These are phyloP conservation scores for Tricharina praecox DNA, from an alignment of 495 filamentous ascomycete genomes.

Conservation along the genomic window DNA sequence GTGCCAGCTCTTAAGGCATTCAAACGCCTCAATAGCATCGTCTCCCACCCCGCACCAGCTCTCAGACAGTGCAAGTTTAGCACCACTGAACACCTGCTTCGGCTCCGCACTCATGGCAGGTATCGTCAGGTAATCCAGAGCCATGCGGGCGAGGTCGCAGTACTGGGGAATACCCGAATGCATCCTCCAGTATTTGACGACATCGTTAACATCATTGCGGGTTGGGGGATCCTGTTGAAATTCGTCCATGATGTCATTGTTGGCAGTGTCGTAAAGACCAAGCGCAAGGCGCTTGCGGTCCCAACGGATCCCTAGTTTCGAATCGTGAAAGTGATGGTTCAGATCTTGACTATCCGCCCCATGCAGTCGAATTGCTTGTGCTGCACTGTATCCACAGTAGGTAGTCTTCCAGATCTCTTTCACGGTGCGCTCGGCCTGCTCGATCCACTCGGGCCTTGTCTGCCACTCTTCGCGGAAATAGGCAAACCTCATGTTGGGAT, in stretches of 20 bases:
- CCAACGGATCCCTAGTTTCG: not conserved
- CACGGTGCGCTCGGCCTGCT: not conserved
- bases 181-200: not conserved
- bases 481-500: conserved; percentile 9
- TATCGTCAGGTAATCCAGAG: conserved; percentile 3
- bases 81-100: conserved; percentile 4
- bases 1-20: conserved; percentile 1
- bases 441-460: conserved; percentile 2
- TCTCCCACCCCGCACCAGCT: not conserved
- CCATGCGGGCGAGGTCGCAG: not conserved
- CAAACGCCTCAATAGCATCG: not conserved
- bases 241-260: not conserved
- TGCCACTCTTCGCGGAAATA: conserved; percentile 8
- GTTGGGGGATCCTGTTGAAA: not conserved
- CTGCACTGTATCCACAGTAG: not conserved
- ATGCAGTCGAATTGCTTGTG: not conserved
- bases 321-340: not conserved
- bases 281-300: not conserved
- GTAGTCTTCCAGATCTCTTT: not conserved
- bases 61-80: not conserved
- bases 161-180: not conserved
- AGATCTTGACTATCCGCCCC: not conserved
- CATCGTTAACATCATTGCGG: not conserved
- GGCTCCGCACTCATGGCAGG: conserved; percentile 4
- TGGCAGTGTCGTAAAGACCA: not conserved